phyloP scores from a whole-genome alignment of 768 basidiomycete species.

The Lenzites betulinus region DNA sequence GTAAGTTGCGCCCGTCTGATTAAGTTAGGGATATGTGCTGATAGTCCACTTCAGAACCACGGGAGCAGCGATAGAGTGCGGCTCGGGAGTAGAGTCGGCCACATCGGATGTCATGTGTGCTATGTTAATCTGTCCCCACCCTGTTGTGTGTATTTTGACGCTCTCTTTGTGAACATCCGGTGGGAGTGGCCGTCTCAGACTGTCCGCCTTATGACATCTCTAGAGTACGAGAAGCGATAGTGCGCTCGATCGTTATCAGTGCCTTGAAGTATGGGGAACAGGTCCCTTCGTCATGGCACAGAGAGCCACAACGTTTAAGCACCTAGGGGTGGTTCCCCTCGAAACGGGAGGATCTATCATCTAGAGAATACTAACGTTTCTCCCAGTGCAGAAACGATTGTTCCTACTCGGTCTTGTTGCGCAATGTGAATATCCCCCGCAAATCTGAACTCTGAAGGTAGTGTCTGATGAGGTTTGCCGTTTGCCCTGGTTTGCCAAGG shows the following conservation, averaged over 20 bases:
- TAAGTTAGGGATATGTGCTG: background rate
- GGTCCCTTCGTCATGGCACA: too few relatives aligned
- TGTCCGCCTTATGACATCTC: too few relatives aligned
- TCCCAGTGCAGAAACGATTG: too few relatives aligned
- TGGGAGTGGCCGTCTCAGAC: background rate
- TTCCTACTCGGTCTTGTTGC: too few relatives aligned
- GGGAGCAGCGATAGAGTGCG: conserved; percentile 36
- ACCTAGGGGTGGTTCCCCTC: too few relatives aligned
- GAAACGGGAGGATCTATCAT: too few relatives aligned
- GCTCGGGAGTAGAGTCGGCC: background rate
- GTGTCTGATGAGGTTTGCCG: background rate
- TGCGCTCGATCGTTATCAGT: too few relatives aligned
- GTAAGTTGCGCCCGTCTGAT: conserved; percentile 39
- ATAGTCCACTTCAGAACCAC: conserved; percentile 33
- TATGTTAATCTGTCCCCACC: conserved; percentile 9
- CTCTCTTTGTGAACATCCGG: background rate
- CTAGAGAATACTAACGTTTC: too few relatives aligned
- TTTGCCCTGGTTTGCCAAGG: background rate
- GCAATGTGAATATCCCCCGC: too few relatives aligned
- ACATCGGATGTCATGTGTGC: conserved; percentile 7
- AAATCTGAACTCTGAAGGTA: too few relatives aligned
- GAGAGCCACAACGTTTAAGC: too few relatives aligned
- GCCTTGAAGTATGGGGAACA: background rate
- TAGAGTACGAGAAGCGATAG: too few relatives aligned
- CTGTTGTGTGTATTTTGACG: conserved; percentile 10